A percentile compares a stretch with the other conserved stretches of the same genome.
phyloP scores from a whole-genome alignment of 2,329 filamentous ascomycete species.

The Hypoxylon sp. region DNA sequence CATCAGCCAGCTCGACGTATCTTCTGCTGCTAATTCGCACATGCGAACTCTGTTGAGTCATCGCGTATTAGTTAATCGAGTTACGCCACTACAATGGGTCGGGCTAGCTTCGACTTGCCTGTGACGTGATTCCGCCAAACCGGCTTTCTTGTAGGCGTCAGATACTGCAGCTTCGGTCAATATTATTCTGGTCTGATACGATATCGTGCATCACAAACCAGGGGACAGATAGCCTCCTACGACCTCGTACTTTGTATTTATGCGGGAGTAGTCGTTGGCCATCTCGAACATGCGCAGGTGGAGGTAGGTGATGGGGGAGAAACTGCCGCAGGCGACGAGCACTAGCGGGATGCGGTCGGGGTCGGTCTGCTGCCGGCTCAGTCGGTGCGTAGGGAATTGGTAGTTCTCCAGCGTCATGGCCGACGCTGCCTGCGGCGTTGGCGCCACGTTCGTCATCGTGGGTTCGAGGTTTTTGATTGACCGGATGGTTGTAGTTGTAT shows the following conservation, averaged over 20 bases:
- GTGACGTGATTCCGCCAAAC: conserved; percentile 78
- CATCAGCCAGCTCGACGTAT: conserved; percentile 83
- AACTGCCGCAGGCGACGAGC: conserved; percentile 76
- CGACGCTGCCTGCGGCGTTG: conserved; percentile 40
- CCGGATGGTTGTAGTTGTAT: too few relatives aligned
- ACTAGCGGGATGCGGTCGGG: conserved; percentile 71
- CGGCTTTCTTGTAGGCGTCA: conserved; percentile 79
- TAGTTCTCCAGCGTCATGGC: conserved; percentile 58
- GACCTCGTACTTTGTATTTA: conserved; percentile 83
- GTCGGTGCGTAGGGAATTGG: conserved; percentile 70
- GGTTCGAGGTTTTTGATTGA: neutral
- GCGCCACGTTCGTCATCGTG: conserved; percentile 35
- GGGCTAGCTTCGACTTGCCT: conserved; percentile 56
- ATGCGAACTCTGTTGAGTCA: conserved; percentile 72
- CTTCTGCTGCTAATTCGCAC: conserved; percentile 83
- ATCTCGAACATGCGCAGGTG: conserved; percentile 91
- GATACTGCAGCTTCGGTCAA: conserved; percentile 55
- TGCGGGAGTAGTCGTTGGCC: conserved; percentile 82
- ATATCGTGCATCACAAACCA: neutral
- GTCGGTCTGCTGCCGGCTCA: conserved; percentile 67
- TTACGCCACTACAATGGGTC: conserved; percentile 3
- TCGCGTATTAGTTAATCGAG: conserved; percentile 35
- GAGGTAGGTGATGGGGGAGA: conserved; percentile 80
- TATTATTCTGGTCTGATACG: neutral
- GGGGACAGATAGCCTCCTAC: conserved; percentile 72